phyloP scores from a whole-genome alignment of 2,329 filamentous ascomycete genomes.

The Colletotrichum cuscutae region DNA sequence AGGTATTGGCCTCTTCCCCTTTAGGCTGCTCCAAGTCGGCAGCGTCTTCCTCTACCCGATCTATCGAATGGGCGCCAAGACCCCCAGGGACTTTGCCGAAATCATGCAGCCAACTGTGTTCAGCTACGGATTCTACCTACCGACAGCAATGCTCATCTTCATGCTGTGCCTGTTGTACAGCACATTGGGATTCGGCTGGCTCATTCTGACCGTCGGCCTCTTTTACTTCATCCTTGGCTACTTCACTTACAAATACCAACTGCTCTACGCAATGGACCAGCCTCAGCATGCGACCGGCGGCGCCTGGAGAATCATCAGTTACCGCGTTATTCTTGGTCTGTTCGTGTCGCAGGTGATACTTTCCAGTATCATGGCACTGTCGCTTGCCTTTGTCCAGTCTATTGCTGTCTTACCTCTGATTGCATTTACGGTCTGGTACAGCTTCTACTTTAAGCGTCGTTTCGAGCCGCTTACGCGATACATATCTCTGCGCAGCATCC shows the following conservation, averaged over 20 bases:
- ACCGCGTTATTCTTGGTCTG: conserved; percentile 86
- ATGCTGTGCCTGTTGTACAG: conserved; percentile 97
- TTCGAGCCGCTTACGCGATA: conserved; percentile 92
- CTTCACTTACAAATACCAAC: conserved; percentile 96
- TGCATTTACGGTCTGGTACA: conserved; percentile 87
- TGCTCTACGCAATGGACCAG: conserved; percentile 98
- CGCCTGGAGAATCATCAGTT: conserved; percentile 97
- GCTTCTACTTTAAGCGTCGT: conserved; percentile 80
- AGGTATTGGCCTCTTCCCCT: conserved; percentile 91
- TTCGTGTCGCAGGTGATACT: conserved; percentile 92
- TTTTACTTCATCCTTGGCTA: conserved; percentile 86
- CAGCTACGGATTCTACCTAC: conserved; percentile 95
- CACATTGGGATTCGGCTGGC: conserved; percentile 81
- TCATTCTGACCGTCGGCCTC: conserved; percentile 83
- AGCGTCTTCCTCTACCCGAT: conserved; percentile 86
- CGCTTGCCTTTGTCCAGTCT: conserved; percentile 78
- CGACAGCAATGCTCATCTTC: conserved; percentile 90
- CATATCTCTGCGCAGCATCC: conserved; percentile 89
- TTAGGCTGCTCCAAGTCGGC: conserved; percentile 90
- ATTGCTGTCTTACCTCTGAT: conserved; percentile 81
- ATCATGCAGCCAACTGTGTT: conserved; percentile 86
- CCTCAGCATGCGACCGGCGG: conserved; percentile 92
- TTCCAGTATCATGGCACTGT: conserved; percentile 83
- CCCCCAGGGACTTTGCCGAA: conserved; percentile 88
- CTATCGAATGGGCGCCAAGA: conserved; percentile 80